Evolutionary conservation across 225 moss, liverwort and hornwort genomes (phyloP).

Genomic region (Ulota crispa): DNA sequence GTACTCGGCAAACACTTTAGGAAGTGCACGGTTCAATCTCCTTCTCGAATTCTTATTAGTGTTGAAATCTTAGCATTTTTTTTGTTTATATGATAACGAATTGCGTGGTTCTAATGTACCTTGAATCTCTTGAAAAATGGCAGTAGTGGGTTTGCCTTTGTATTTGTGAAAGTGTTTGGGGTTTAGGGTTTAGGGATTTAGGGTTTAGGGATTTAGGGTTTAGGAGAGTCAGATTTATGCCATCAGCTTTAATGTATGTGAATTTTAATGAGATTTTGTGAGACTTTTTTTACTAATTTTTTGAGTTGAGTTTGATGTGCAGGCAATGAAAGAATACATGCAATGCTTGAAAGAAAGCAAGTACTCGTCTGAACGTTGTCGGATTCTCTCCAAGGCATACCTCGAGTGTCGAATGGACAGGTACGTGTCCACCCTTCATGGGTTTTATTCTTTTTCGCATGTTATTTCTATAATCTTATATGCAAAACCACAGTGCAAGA

Average conservation of each 20-base stretch:
- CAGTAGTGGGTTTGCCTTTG: background rate
- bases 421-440: conserved; percentile 17
- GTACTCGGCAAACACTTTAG: background rate
- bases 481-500: background rate
- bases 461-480: background rate
- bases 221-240: background rate
- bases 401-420: conserved; percentile 94
- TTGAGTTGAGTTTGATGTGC: conserved; percentile 24
- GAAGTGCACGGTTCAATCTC: background rate
- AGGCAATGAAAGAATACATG: conserved; percentile 94
- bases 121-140: background rate
- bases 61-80: background rate
- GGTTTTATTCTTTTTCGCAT: background rate
- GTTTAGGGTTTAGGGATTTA: too few relatives aligned
- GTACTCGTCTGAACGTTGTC: conserved; percentile 82
- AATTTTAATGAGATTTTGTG: background rate
- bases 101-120: background rate
- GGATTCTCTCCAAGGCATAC: conserved; percentile 73
- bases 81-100: background rate
- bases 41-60: background rate
- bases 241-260: background rate
- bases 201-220: too few relatives aligned
- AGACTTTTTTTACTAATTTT: background rate
- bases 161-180: background rate
- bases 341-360: conserved; percentile 83